Evolutionary conservation across 2,329 filamentous ascomycete species (phyloP), one percentile per base, ranked within the genome.

Genomic region (Calonectria hongkongensis): DNA sequence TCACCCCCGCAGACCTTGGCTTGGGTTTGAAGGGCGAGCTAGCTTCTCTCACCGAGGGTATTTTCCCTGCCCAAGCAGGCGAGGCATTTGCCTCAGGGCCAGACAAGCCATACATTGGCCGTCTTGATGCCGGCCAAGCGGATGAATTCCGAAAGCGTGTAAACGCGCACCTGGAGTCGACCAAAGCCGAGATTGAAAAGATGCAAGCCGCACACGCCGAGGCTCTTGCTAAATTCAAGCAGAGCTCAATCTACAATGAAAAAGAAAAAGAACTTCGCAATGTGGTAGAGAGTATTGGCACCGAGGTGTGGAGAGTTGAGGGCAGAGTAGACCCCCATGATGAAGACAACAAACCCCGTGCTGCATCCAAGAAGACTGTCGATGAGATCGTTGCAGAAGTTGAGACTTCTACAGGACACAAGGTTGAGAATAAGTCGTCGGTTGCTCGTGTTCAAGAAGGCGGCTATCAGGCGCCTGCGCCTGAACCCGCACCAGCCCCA

Each of bases 21-120:
- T 87, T 98, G 12, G 97, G 97, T 4, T 89, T 94, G 64, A 94
- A 93, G 83, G 97, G 97, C 45, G 94, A 96, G 83, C 88, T 99
- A 25, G 92, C 94, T 28, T 89, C 90, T 0, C 86, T 98, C 67
- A 98, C 97, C 0, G 92, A 94, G 43, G 95, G 94, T 6, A 94
- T 98, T 69, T 95, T 98, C 70, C 92, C 97, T 70, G 88, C 90
- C 0, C 89, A 91, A 74, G 87, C 86, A 1, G 85, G 82, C n/a
- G 87, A 91, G 70, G 86, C 86, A 0, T 80, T 83, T 21, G 86
- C 84, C 27, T 83, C 87, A 30, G 79, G 84, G 4, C 84, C 86
- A 0, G 90, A 92, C 63, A 89, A 92, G 74, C 90, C 92, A 51
- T 91, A 93, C 69, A 88, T 91, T 16, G 83, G 83, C 4, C 90